Base-by-base conservation (phyloP, 768 basidiomycete genomes). In the Boletales sp. region DNA sequence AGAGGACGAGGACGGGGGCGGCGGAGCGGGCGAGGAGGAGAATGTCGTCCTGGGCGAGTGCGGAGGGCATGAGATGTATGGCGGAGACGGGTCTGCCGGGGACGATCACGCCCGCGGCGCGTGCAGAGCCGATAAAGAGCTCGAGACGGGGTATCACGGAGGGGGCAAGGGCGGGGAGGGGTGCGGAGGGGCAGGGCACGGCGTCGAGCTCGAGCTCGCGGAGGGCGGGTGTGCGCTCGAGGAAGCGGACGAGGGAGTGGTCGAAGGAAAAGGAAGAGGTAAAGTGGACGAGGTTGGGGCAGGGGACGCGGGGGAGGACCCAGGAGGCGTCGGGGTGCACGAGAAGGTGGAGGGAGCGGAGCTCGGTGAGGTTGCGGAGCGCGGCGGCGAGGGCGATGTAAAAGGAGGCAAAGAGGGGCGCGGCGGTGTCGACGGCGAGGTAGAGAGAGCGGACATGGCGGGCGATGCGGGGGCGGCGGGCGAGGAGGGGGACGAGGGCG, bases 61-160 rank as follows among this genome's bases (percentile, higher is more conserved):
- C 79, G 30, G 81, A 75, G n/a, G 74, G 78, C 50, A 74, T 77
- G 48, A 90, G 74, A 63, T 82, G 79, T 43, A 90, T 74, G 59
- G 75, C 76, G 53, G 78, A 70, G 35, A 89, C 74, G 10, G 87
- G 86, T 18, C 87, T 79, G 14, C 82, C 80, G 39, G 84, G 84
- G 4, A 86, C 74, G 57, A 89, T 68, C 21, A 70, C 65, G 45
- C 72, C 68, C 19, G 86, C 83, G 18, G 75, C 74, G 44, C 74
- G 68, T 31, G 78, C 70, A 17, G 86, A 80, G 18, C 86, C 87
- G 45, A 77, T 75, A 63, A 88, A 83, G 38, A 82, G 78, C 44
- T 70, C 66, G 49, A 90, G 71, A 45, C 55, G 69, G 38, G 71
- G 66, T 58, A 76, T 59, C 72, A 7, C 25, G 25, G 13, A 34